These are phyloP conservation scores for Actinomortierella ambigua DNA, from an alignment of 371 early-diverging fungal species.

Conservation along the genomic window DNA sequence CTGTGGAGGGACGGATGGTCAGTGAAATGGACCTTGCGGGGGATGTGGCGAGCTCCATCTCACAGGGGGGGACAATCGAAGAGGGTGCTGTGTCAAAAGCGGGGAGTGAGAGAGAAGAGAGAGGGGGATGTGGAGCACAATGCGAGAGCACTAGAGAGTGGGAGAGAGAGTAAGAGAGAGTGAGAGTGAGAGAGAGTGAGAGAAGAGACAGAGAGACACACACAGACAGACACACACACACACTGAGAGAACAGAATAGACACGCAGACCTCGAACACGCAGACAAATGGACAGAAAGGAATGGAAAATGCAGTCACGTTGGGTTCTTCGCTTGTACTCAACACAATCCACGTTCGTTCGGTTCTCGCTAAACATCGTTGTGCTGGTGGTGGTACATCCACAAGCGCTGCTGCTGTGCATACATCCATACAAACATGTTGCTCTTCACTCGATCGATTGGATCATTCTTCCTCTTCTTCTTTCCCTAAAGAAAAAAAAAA, in stretches of 20 bases:
- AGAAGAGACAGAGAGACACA: neutral
- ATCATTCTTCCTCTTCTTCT: too few relatives aligned
- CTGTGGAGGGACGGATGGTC: conserved; percentile 44
- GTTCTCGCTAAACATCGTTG: too few relatives aligned
- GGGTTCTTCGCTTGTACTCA: too few relatives aligned
- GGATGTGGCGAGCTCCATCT: too few relatives aligned
- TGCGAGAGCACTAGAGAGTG: neutral
- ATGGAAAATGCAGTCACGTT: neutral
- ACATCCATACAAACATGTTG: neutral
- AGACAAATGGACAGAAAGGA: neutral
- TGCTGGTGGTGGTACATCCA: neutral
- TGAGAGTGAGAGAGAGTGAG: neutral
- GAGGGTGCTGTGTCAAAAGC: too few relatives aligned
- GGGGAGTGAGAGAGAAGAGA: neutral
- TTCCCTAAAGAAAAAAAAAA: too few relatives aligned
- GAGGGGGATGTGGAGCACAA: neutral
- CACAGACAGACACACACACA: neutral
- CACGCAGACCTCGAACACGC: neutral
- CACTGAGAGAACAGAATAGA: neutral
- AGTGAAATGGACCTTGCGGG: conserved; percentile 24
- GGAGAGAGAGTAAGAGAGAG: too few relatives aligned
- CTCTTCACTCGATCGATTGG: too few relatives aligned
- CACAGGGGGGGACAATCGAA: too few relatives aligned
- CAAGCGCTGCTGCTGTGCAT: neutral
- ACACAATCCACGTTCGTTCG: too few relatives aligned